Evolutionary conservation across 257 asterid genomes (phyloP), one percentile per base, ranked within the genome.

Genomic region (Lantana camara): DNA sequence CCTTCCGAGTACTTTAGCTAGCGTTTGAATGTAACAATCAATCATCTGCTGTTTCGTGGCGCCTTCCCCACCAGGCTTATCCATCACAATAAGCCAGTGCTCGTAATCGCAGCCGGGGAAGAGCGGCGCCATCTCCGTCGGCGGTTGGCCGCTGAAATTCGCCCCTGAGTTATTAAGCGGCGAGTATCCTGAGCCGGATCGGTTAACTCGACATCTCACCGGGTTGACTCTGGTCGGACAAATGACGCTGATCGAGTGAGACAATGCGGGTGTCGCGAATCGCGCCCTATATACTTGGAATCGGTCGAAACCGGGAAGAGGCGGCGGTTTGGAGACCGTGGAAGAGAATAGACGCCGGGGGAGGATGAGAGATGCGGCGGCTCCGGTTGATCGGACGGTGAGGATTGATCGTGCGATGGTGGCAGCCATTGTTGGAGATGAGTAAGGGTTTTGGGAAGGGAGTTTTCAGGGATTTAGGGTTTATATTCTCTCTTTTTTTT

Each of bases 81-180:
- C 98, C 95, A 92, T 89, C 59, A 92, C 97, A 19, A 93, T 89
- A 14, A 93, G 96, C 98, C 97, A 92, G 73, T 89, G 98, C 79
- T 93, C 95, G 27, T 93, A 93, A 60, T 93, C 98, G 68, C 98
- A 90, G 0, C 97, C 98, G 0, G 97, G 98, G 66, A 90, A 90
- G 23, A 93, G 91, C 64, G 98, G 96, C 32, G 98, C 98, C 89
- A 93, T 82, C 69, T 93, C 97, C 21, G 94, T 90, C 22, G 98
- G 96, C 16, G 95, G 95, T 3, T 95, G 95, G 83, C 89, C 97
- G 75, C 86, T 82, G 76, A 80, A 81, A 68, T 82, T 85, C 34
- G 96, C 80, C 16, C 95, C 91, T 52, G 95, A 85, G 53, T 87
- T n/a, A n/a, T n/a, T 89, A 63, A 92, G 76, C 4, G 98, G 97